A percentile compares a stretch with the other conserved stretches of the same genome.
These are phyloP conservation scores for Metschnikowia proteae DNA, from an alignment of 805 yeast genomes.

Conservation along the genomic window DNA sequence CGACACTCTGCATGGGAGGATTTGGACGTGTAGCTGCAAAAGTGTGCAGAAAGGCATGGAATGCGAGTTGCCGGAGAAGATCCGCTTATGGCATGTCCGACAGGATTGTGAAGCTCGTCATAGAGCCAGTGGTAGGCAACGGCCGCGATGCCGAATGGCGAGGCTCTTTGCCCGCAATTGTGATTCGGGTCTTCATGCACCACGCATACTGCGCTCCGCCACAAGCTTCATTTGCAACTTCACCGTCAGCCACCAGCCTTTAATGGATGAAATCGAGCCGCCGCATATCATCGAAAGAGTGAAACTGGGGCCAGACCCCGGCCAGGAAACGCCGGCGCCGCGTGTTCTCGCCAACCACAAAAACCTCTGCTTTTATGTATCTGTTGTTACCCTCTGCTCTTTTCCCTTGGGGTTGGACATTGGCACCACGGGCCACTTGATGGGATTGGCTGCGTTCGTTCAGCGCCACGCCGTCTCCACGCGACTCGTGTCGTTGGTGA, in stretches of 20 bases:
- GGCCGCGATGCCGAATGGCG: neutral
- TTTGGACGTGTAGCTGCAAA: no score
- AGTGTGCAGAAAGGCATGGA: no score
- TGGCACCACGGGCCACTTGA: slow-evolving; percentile 13
- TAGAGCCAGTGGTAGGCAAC: no score
- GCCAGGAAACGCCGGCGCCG: neutral
- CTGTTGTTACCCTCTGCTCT: slow-evolving; percentile 7
- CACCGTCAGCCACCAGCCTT: neutral
- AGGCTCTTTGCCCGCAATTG: neutral
- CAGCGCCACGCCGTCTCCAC: slow-evolving; percentile 7
- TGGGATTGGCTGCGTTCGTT: slow-evolving; percentile 9
- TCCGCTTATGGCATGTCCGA: no score
- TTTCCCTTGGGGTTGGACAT: slow-evolving; percentile 14
- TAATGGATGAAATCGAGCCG: neutral
- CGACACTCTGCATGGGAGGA: no score
- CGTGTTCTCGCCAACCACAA: neutral
- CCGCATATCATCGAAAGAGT: neutral
- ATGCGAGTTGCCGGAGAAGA: neutral
- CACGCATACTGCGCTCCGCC: slow-evolving; percentile 1
- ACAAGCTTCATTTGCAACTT: slow-evolving; percentile 3
- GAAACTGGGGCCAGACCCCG: no score
- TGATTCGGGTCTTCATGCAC: neutral
- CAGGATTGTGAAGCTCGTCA: no score
- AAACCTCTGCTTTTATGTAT: slow-evolving; percentile 4
- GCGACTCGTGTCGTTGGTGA: slow-evolving; percentile 3